phyloP scores from a whole-genome alignment of 2,329 filamentous ascomycete species.

The Zelopaecilomyces penicillatus region DNA sequence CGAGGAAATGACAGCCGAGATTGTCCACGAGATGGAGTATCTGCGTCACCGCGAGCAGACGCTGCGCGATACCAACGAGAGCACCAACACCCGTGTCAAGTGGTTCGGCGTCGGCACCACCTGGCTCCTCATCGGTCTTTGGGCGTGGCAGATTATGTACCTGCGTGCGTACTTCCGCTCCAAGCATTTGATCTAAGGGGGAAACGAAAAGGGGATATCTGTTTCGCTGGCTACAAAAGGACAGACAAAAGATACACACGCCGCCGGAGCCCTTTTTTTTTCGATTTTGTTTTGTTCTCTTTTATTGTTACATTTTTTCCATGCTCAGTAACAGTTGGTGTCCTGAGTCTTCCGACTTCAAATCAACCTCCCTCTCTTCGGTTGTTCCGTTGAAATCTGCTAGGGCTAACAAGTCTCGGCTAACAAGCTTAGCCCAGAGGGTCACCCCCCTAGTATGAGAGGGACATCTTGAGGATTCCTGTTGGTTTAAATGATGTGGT shows the following conservation, averaged over 20 bases:
- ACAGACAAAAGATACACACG: too few species aligned
- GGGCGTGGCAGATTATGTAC: conserved; percentile 97
- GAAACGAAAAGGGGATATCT: neutral
- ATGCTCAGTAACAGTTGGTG: too few species aligned
- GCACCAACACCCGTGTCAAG: conserved; percentile 96
- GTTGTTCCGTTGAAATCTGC: neutral
- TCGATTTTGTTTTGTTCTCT: conserved; percentile 2
- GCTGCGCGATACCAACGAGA: conserved; percentile 97
- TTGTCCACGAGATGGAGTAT: conserved; percentile 95
- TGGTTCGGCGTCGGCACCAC: conserved; percentile 96
- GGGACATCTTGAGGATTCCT: too few species aligned
- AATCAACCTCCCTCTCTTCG: too few species aligned
- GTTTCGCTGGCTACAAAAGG: too few species aligned
- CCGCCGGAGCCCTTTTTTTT: neutral
- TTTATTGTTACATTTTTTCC: neutral
- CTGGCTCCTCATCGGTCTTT: conserved; percentile 78
- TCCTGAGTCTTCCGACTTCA: too few species aligned
- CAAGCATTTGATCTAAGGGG: conserved; percentile 30
- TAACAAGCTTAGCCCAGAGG: too few species aligned
- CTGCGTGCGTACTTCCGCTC: conserved; percentile 89
- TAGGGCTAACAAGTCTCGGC: too few species aligned
- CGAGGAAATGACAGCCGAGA: conserved; percentile 81
- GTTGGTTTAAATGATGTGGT: too few species aligned
- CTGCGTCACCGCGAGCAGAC: conserved; percentile 84
- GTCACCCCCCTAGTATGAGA: too few species aligned